Conservation (phyloP, 768 basidiomycete species). For the Fibroporia radiculosa region DNA sequence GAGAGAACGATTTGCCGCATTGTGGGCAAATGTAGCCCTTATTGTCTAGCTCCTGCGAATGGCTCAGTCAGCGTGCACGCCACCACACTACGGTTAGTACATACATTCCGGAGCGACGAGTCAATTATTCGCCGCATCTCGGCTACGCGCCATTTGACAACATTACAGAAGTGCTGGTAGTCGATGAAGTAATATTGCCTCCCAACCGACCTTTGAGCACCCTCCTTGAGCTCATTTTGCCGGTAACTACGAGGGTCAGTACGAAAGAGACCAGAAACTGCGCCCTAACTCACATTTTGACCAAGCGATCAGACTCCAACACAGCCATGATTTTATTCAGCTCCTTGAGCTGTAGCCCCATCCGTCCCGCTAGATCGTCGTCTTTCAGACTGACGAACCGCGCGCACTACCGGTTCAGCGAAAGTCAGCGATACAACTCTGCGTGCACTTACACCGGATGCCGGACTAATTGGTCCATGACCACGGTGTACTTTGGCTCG, state of each 20-base stretch:
- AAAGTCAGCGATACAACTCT: conserved; percentile 6
- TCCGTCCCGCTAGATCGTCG: conserved; percentile 85
- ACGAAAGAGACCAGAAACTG: background rate
- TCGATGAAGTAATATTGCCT: conserved; percentile 96
- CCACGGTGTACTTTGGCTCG: conserved; percentile 84
- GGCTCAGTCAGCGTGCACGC: too few relatives aligned
- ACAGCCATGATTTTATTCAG: conserved; percentile 84
- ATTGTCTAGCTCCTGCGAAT: conserved; percentile 80
- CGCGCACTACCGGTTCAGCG: conserved; percentile 1
- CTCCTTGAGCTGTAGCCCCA: conserved; percentile 87
- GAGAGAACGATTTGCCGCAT: conserved; percentile 77
- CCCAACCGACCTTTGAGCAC: conserved; percentile 78
- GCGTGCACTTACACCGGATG: conserved; percentile 81
- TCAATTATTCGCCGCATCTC: conserved; percentile 90
- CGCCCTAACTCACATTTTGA: conserved; percentile 54
- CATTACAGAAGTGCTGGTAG: conserved; percentile 92
- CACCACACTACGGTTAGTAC: too few relatives aligned
- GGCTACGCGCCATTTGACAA: conserved; percentile 95
- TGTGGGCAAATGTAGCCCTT: conserved; percentile 96
- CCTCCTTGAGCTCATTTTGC: conserved; percentile 88
- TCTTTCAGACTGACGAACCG: conserved; percentile 65
- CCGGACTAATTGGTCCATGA: conserved; percentile 89
- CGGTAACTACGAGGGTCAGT: conserved; percentile 50
- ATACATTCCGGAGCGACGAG: conserved; percentile 79
- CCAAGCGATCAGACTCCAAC: conserved; percentile 68